These are phyloP conservation scores for Saccharomyces paradoxus DNA, from an alignment of 805 yeast genomes.

Conservation along the genomic window DNA sequence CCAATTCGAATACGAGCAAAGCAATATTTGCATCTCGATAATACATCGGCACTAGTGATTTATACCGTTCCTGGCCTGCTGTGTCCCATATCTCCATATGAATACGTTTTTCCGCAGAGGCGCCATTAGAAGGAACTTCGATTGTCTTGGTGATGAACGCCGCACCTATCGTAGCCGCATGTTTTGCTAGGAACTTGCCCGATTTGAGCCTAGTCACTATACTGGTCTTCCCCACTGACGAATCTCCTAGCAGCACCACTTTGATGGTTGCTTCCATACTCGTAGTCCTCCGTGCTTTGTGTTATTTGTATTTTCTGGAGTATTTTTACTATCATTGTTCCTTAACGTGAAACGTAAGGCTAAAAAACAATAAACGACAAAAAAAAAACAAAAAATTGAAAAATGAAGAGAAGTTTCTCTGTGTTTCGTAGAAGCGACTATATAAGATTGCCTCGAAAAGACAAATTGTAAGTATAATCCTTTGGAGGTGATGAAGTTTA, in stretches of 20 bases:
- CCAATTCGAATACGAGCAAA: slow-evolving; percentile 67
- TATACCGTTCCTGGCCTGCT: slow-evolving; percentile 76
- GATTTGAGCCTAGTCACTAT: slow-evolving; percentile 64
- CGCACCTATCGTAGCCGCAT: slow-evolving; percentile 80
- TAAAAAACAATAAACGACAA: neutral
- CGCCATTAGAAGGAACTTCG: slow-evolving; percentile 15
- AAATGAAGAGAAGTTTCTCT: neutral
- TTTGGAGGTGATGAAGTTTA: slow-evolving; percentile 11
- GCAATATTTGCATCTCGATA: slow-evolving; percentile 78
- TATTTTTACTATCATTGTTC: neutral
- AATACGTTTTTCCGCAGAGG: slow-evolving; percentile 36
- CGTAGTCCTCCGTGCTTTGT: neutral
- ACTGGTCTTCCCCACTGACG: slow-evolving; percentile 64
- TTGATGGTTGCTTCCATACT: slow-evolving; percentile 30
- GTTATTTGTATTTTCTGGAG: neutral
- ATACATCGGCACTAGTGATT: slow-evolving; percentile 75
- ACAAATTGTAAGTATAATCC: neutral
- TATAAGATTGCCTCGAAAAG: neutral
- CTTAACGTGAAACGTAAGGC: neutral
- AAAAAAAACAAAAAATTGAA: neutral
- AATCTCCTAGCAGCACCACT: slow-evolving; percentile 55
- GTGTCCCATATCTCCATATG: slow-evolving; percentile 83
- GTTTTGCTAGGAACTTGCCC: slow-evolving; percentile 56
- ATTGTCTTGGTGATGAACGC: slow-evolving; percentile 70
- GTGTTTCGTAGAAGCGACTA: neutral